These are phyloP conservation scores for Cenchrus purpureus DNA, from an alignment of 176 grass and related monocot genomes.

Conservation along the genomic window DNA sequence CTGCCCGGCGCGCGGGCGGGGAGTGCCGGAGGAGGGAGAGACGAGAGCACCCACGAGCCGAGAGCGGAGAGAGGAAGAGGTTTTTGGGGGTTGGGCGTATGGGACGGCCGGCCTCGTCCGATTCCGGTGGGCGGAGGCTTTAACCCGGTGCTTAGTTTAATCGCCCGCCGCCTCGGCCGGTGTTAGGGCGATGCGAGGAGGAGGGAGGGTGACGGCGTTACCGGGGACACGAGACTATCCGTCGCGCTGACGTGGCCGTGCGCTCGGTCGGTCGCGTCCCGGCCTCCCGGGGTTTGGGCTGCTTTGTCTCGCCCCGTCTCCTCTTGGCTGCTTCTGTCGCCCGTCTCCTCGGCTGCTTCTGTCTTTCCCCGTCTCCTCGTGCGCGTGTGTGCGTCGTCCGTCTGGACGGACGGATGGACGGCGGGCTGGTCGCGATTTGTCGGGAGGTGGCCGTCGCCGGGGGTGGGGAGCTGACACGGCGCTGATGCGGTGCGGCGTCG, in stretches of 20 bases:
- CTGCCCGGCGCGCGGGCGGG: not conserved
- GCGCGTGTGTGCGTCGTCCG: not conserved
- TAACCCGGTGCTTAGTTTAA: conserved; percentile 22
- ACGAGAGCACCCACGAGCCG: not conserved
- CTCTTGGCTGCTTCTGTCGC: too few species aligned
- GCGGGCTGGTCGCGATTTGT: not conserved
- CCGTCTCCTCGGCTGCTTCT: too few species aligned
- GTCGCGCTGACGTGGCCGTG: conserved; percentile 28
- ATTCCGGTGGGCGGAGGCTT: conserved; percentile 25
- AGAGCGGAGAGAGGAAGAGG: conserved; percentile 12
- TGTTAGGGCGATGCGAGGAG: not conserved
- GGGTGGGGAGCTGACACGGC: conserved; percentile 7
- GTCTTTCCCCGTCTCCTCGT: not conserved
- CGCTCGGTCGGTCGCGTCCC: not conserved
- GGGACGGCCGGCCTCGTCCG: not conserved
- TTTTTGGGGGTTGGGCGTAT: conserved; percentile 30
- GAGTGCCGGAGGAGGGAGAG: not conserved
- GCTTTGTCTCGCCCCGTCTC: too few species aligned
- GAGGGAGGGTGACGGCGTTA: not conserved
- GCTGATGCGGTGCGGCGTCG: conserved; percentile 31
- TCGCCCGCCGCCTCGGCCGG: not conserved
- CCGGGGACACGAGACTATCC: not conserved
- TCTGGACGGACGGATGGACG: not conserved
- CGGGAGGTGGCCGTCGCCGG: not conserved
- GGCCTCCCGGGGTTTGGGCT: too few species aligned